A percentile compares a stretch with the other conserved stretches of the same genome.
These are phyloP conservation scores for Colletotrichum liaoningense DNA, from an alignment of 2,329 filamentous ascomycete species.

Conservation along the genomic window DNA sequence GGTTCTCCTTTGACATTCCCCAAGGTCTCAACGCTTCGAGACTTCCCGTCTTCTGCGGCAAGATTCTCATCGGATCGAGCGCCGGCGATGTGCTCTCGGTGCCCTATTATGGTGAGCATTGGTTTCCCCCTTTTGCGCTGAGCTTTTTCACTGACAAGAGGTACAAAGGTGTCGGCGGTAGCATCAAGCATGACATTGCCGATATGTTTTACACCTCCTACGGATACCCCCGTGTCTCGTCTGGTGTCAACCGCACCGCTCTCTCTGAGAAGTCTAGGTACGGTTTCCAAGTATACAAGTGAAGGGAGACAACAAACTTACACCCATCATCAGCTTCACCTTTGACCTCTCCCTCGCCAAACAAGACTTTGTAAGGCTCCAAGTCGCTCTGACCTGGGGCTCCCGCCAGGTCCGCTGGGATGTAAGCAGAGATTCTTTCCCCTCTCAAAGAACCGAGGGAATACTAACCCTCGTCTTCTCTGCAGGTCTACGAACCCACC, in stretches of 20 bases:
- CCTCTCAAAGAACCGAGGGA: not conserved
- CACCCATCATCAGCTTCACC: constrained; percentile 13
- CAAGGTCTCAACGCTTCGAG: constrained; percentile 41
- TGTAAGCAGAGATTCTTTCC: not conserved
- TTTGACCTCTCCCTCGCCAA: constrained; percentile 40
- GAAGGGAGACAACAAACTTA: not conserved
- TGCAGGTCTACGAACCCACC: constrained; percentile 48
- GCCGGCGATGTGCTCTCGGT: constrained; percentile 47
- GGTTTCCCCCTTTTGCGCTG: too few species aligned
- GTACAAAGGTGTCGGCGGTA: constrained; percentile 16
- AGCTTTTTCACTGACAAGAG: not conserved
- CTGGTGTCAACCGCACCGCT: constrained; percentile 15
- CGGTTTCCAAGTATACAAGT: not conserved
- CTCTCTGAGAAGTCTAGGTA: constrained; percentile 26
- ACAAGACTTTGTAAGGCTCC: constrained; percentile 43
- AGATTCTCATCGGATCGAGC: constrained; percentile 45
- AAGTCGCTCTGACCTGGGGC: constrained; percentile 39
- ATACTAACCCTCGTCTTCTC: not conserved
- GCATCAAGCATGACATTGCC: constrained; percentile 25
- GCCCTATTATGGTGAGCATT: constrained; percentile 44
- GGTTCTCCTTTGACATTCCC: constrained; percentile 48
- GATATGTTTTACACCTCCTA: constrained; percentile 26
- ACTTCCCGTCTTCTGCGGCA: constrained; percentile 48
- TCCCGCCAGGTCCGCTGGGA: constrained; percentile 44
- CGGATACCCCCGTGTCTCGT: constrained; percentile 23